Conservation (phyloP, 2,329 filamentous ascomycete species). For the Alternaria angustiovoidea region DNA sequence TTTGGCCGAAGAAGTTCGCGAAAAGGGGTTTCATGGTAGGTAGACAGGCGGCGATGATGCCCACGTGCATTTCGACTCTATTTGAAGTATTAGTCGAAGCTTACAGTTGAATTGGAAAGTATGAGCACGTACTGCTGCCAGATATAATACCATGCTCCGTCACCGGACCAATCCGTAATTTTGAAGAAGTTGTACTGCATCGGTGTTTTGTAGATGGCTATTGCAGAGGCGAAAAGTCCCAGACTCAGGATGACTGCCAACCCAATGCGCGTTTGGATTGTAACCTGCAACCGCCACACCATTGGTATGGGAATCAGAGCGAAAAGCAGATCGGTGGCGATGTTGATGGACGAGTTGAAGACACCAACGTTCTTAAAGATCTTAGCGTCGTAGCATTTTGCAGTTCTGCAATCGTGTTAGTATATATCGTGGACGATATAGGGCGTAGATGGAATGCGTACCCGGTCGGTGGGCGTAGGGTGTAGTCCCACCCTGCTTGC, state of each 20-base stretch:
- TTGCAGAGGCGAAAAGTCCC: constrained; percentile 47
- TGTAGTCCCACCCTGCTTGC: constrained; percentile 54
- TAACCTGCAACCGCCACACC: constrained; percentile 54
- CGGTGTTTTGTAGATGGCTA: constrained; percentile 32
- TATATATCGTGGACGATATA: no score
- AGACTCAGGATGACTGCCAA: constrained; percentile 46
- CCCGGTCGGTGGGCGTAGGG: constrained; percentile 31
- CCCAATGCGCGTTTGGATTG: constrained; percentile 51
- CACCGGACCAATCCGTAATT: constrained; percentile 37
- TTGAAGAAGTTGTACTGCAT: constrained; percentile 42
- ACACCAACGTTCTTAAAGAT: constrained; percentile 58
- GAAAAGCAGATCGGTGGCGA: constrained; percentile 52
- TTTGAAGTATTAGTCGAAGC: constrained; percentile 4
- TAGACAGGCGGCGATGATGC: constrained; percentile 42
- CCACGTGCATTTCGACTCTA: constrained; percentile 43
- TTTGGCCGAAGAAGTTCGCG: constrained; percentile 31
- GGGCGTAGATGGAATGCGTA: constrained; percentile 1
- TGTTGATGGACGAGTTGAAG: constrained; percentile 55
- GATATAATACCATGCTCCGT: constrained; percentile 37
- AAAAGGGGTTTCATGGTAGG: constrained; percentile 42
- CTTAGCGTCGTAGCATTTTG: constrained; percentile 42
- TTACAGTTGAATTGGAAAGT: background rate
- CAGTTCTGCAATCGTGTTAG: constrained; percentile 18
- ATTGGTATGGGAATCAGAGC: constrained; percentile 54
- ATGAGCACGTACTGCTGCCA: constrained; percentile 31